phyloP scores from a whole-genome alignment of 345 rosid species.

The Aquilaria yunnanensis region DNA sequence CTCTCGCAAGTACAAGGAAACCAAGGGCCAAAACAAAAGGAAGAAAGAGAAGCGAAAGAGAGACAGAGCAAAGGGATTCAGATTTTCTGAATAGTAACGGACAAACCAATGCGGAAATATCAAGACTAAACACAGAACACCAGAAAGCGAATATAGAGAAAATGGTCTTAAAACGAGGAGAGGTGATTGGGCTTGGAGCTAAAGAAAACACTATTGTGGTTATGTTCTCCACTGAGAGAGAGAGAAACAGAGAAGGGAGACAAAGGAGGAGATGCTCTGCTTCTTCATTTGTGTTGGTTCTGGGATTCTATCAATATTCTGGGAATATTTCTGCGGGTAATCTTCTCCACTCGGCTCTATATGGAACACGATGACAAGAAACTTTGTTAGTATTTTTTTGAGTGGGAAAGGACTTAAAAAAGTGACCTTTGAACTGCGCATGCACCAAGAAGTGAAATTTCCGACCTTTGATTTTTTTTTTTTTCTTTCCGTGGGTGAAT shows the following conservation, averaged over 20 bases:
- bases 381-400: too few relatives aligned
- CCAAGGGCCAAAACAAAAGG: neutral
- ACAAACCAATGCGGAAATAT: constrained; percentile 19
- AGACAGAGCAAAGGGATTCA: neutral
- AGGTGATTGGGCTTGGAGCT: constrained; percentile 11
- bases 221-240: neutral
- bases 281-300: neutral
- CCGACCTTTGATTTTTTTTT: neutral
- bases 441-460: constrained; percentile 12
- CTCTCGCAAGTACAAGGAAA: constrained; percentile 9
- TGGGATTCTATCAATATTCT: neutral
- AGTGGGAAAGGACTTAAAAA: too few relatives aligned
- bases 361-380: too few relatives aligned
- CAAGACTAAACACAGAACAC: constrained; percentile 19
- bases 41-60: neutral
- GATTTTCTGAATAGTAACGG: neutral
- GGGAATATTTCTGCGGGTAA: neutral
- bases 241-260: neutral
- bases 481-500: too few relatives aligned
- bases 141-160: constrained; percentile 17
- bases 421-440: constrained; percentile 18
- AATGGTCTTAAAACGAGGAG: neutral
- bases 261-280: neutral
- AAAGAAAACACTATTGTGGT: neutral
- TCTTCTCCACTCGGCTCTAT: constrained; percentile 9